A percentile compares a stretch with the other conserved stretches of the same genome.
These are phyloP conservation scores for Fusarium sp. DNA, from an alignment of 2,329 filamentous ascomycete species.

Conservation along the genomic window DNA sequence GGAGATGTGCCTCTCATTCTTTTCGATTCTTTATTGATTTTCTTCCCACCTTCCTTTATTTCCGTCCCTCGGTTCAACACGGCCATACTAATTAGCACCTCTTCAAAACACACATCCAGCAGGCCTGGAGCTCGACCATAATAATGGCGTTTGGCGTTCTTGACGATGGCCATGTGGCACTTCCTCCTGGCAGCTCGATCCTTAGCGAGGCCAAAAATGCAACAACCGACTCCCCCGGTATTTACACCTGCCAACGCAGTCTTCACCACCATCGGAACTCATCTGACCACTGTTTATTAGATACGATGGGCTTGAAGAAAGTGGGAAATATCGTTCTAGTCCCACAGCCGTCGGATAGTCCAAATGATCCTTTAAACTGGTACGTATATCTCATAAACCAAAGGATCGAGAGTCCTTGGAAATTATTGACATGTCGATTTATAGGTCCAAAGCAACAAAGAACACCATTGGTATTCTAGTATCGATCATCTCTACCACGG, in stretches of 20 bases:
- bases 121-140: background rate
- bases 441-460: conserved; percentile 6
- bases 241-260: background rate
- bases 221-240: background rate
- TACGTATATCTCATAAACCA: background rate
- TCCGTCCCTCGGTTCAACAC: background rate
- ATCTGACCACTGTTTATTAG: conserved; percentile 2
- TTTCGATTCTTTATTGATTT: background rate
- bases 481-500: conserved; percentile 7
- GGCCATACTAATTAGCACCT: background rate
- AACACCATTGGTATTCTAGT: conserved; percentile 5
- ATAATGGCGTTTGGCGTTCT: conserved; percentile 9
- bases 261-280: background rate
- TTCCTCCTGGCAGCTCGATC: conserved; percentile 8
- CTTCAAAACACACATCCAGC: background rate
- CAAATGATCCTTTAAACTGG: conserved; percentile 14
- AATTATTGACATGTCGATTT: background rate
- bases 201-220: conserved; percentile 1
- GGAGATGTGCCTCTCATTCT: background rate
- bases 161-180: conserved; percentile 5
- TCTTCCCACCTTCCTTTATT: background rate
- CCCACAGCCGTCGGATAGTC: conserved; percentile 5
- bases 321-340: conserved; percentile 7
- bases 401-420: background rate
- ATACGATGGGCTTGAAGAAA: conserved; percentile 1